A percentile compares a stretch with the other conserved stretches of the same genome.
Evolutionary conservation across 1,284 basidiomycete genomes (phyloP).

Genomic region (Leccinum pachyderme): DNA sequence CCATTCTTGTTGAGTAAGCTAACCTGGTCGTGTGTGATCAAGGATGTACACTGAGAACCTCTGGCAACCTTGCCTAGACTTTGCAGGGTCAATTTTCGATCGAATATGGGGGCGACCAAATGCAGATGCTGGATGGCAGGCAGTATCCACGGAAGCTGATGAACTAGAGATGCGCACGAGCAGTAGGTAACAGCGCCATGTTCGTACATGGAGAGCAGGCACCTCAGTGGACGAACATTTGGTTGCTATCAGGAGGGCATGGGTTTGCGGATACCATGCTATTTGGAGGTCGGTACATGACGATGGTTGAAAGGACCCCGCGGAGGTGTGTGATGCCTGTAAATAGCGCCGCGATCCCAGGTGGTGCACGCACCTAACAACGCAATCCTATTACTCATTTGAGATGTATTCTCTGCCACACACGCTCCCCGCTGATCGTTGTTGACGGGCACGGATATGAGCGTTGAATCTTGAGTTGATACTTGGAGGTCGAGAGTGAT

Average conservation of each 20-base stretch:
- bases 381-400: background rate
- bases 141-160: conserved; percentile 70
- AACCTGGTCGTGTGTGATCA: background rate
- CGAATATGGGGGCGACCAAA: conserved; percentile 51
- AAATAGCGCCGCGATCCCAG: background rate
- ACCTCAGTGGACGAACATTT: background rate
- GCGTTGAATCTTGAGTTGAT: background rate
- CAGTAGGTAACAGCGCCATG: background rate
- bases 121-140: conserved; percentile 66
- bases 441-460: background rate
- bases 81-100: conserved; percentile 41
- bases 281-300: conserved; percentile 1
- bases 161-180: conserved; percentile 57
- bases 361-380: background rate
- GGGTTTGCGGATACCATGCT: background rate
- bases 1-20: conserved; percentile 50
- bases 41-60: conserved; percentile 3
- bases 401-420: background rate
- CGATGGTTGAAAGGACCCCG: background rate
- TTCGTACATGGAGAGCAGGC: background rate
- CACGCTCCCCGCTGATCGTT: background rate
- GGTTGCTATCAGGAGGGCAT: background rate
- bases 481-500: background rate
- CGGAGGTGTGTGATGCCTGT: background rate
- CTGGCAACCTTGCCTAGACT: conserved; percentile 35